Conservation (phyloP, 2,329 filamentous ascomycete genomes). For the Simplicillium aogashimaense region DNA sequence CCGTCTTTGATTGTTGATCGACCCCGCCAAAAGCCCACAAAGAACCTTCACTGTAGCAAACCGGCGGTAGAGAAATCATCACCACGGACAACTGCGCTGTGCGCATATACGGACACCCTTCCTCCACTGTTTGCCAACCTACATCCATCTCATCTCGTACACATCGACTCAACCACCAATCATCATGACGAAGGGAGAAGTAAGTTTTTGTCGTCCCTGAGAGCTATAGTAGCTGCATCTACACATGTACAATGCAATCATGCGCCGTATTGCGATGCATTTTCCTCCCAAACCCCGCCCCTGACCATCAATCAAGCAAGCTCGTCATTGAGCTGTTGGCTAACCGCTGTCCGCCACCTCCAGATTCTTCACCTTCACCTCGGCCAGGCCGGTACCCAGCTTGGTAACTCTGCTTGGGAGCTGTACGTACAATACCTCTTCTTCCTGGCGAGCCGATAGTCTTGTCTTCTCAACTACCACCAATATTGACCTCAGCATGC, state of each 20-base stretch:
- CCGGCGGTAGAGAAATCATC: slow-evolving; percentile 23
- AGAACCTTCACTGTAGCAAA: slow-evolving; percentile 14
- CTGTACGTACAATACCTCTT: slow-evolving; percentile 43
- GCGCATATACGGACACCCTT: slow-evolving; percentile 19
- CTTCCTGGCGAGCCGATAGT: too few relatives aligned
- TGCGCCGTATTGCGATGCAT: slow-evolving; percentile 4
- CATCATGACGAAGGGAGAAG: slow-evolving; percentile 47
- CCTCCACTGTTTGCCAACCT: slow-evolving; percentile 12
- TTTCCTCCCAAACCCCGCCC: slow-evolving; percentile 5
- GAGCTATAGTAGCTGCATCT: slow-evolving; percentile 1
- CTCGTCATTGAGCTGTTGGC: not conserved
- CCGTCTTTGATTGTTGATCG: slow-evolving; percentile 11
- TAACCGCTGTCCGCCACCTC: slow-evolving; percentile 9
- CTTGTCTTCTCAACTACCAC: too few relatives aligned
- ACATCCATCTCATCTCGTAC: slow-evolving; percentile 11
- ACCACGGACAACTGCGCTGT: slow-evolving; percentile 19
- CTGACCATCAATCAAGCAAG: slow-evolving; percentile 4
- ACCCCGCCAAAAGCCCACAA: slow-evolving; percentile 17
- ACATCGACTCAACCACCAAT: slow-evolving; percentile 12
- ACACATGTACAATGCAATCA: not conserved
- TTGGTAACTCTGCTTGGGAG: slow-evolving; percentile 68
- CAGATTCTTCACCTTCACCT: slow-evolving; percentile 56
- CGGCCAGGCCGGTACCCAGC: slow-evolving; percentile 63
- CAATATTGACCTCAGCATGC: slow-evolving; percentile 3
- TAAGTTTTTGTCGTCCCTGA: slow-evolving; percentile 20